Evolutionary conservation across 345 rosid genomes (phyloP).

Genomic region (Brassica napus): DNA sequence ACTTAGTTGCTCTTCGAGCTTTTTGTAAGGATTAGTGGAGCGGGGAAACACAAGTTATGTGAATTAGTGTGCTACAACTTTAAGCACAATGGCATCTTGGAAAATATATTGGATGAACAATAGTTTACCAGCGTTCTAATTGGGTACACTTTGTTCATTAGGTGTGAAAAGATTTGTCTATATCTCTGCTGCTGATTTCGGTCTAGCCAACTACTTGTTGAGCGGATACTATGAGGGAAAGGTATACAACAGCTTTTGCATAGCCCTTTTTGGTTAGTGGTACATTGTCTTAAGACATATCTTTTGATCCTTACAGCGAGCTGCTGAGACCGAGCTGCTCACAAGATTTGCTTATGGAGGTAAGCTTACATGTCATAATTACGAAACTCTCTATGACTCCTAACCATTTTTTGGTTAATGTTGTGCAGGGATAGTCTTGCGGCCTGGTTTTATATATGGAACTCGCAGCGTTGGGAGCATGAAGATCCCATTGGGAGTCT

Average conservation of each 20-base stretch:
- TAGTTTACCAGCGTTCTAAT: constrained; percentile 13
- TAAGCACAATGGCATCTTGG: background rate
- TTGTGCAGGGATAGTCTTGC: constrained; percentile 74
- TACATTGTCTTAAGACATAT: background rate
- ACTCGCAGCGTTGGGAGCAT: constrained; percentile 77
- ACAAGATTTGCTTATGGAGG: constrained; percentile 93
- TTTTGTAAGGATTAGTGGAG: background rate
- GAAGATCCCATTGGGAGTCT: constrained; percentile 77
- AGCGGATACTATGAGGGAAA: constrained; percentile 92
- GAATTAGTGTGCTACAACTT: constrained; percentile 1
- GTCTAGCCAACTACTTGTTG: constrained; percentile 72
- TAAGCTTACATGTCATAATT: constrained; percentile 31
- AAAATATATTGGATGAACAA: background rate
- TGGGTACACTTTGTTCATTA: constrained; percentile 30
- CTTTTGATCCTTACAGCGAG: constrained; percentile 58
- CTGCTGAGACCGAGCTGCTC: constrained; percentile 91
- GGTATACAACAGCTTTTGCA: constrained; percentile 37
- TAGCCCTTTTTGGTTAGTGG: background rate
- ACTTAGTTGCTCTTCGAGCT: background rate
- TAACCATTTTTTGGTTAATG: background rate
- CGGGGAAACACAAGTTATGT: background rate
- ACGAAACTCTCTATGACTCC: background rate
- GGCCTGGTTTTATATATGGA: constrained; percentile 97
- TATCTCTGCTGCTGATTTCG: constrained; percentile 94
- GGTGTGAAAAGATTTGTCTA: constrained; percentile 89